Conservation (phyloP, 2,329 filamentous ascomycete genomes). For the Myrmaecium sp. region DNA sequence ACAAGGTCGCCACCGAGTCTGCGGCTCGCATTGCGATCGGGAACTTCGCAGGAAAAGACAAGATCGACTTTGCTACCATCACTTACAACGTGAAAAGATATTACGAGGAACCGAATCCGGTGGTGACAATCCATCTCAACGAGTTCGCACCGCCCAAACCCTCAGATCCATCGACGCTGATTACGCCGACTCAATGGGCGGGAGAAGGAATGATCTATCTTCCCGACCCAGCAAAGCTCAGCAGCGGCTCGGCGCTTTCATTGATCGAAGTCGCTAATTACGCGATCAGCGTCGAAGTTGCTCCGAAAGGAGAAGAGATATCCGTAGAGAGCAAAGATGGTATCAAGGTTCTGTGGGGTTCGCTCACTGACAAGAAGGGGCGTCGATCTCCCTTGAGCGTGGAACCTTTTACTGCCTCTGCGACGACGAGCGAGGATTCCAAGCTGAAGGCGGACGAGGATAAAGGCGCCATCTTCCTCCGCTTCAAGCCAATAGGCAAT, state of each 20-base stretch:
- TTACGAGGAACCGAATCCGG: constrained; percentile 6
- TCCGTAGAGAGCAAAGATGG: not conserved
- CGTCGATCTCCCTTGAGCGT: not conserved
- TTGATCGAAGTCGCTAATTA: not conserved
- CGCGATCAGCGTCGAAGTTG: constrained; percentile 1
- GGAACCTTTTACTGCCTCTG: not conserved
- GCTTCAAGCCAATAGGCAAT: not conserved
- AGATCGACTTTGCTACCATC: constrained; percentile 8
- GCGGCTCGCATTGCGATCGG: constrained; percentile 8
- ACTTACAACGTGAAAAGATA: constrained; percentile 8
- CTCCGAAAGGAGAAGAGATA: not conserved
- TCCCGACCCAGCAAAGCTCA: constrained; percentile 1
- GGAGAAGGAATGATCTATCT: constrained; percentile 1
- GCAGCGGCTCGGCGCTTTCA: no score
- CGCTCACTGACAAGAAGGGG: not conserved
- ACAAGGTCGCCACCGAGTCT: constrained; percentile 8
- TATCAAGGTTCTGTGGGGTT: constrained; percentile 1
- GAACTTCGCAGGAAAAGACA: constrained; percentile 6
- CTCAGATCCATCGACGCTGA: not conserved
- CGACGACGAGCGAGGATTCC: no score
- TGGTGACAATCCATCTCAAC: constrained; percentile 6
- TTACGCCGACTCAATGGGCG: not conserved
- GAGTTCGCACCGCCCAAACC: constrained; percentile 3
- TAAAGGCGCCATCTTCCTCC: not conserved
- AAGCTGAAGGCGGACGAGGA: not conserved